Conservation (phyloP, 2,329 filamentous ascomycete genomes). For the Cryphonectria japonica region DNA sequence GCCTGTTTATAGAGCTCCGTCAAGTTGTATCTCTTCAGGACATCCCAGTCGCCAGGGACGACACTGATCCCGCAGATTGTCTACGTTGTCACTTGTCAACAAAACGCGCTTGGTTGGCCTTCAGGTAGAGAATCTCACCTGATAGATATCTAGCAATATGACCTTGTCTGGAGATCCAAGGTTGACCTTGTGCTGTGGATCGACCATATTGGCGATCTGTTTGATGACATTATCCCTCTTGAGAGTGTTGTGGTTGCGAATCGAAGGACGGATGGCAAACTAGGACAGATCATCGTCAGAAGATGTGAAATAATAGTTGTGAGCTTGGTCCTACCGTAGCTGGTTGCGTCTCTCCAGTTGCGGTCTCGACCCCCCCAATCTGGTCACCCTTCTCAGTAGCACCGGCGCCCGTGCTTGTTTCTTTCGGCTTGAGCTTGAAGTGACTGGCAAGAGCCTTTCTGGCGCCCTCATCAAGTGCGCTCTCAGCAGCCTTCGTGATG, state of each 20-base stretch:
- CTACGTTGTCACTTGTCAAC: constrained; percentile 44
- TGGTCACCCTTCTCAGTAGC: constrained; percentile 27
- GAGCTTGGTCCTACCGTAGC: constrained; percentile 14
- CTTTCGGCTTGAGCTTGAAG: constrained; percentile 59
- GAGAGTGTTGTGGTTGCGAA: constrained; percentile 72
- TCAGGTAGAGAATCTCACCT: constrained; percentile 56
- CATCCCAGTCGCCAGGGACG: constrained; percentile 73
- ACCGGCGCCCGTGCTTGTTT: constrained; percentile 41
- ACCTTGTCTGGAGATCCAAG: constrained; percentile 78
- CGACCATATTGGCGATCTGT: constrained; percentile 68
- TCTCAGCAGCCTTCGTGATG: constrained; percentile 68
- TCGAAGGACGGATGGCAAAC: constrained; percentile 84
- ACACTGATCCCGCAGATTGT: constrained; percentile 79
- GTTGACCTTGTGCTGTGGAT: constrained; percentile 73
- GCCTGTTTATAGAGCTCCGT: constrained; percentile 67
- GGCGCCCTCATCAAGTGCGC: constrained; percentile 68
- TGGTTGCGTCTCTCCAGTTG: constrained; percentile 23
- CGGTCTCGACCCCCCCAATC: constrained; percentile 26
- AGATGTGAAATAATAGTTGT: background rate
- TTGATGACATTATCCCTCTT: constrained; percentile 72
- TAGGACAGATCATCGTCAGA: constrained; percentile 39
- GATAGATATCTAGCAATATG: constrained; percentile 78
- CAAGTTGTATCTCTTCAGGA: constrained; percentile 77
- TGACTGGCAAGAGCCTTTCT: constrained; percentile 63
- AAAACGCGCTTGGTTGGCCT: background rate